Evolutionary conservation across 441 rosid species (phyloP), one percentile per base, ranked within the genome.

Genomic region (Cnidoscolus chayamansa): DNA sequence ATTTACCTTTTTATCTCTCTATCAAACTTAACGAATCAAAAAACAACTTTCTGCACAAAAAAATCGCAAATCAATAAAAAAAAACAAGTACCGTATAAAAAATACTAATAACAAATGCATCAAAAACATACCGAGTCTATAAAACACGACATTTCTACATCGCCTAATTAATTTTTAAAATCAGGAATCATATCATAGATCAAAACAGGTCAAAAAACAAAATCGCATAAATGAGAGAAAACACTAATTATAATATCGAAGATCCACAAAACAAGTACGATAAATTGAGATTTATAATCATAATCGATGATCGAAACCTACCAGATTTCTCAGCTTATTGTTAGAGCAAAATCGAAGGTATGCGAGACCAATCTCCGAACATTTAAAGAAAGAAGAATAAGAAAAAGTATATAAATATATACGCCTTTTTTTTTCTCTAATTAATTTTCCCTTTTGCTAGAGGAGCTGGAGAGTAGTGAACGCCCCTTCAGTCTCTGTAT

Each of bases 291-390:
- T 78, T 80, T 9, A 63, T 59, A 49, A 75, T 65, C 4, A 72
- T 76, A 80, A 79, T 64, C 63, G 65, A 75, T 65, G 53, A 76
- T 80, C 78, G 57, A 59, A 37, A 68, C 72, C 25, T 78, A 81
- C 89, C 81, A 31, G 79, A 65, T 59, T 67, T 43, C 2, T 63
- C 71, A 71, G 57, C 56, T 68, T 59, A 67, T 71, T 55, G 62
- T 72, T 57, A 53, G 50, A 76, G 78, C 79, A 31, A 53, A 77
- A 81, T 84, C 83, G 31, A 72, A 77, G 76, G 77, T 48, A 7
- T 37, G 10, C 11, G 57, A 54, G 71, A 78, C 71, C 80, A 82
- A 77, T 82, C 81, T 81, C 77, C 55, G 55, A 70, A 65, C 74
- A 80, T 43, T 32, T 31, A 72, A 74, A 72, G 64, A 54, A 57